Percentiles rank a stretch among this genome's conserved stretches.
Conservation (phyloP, 805 yeast species). For the Teunomyces lycoperdinae region DNA sequence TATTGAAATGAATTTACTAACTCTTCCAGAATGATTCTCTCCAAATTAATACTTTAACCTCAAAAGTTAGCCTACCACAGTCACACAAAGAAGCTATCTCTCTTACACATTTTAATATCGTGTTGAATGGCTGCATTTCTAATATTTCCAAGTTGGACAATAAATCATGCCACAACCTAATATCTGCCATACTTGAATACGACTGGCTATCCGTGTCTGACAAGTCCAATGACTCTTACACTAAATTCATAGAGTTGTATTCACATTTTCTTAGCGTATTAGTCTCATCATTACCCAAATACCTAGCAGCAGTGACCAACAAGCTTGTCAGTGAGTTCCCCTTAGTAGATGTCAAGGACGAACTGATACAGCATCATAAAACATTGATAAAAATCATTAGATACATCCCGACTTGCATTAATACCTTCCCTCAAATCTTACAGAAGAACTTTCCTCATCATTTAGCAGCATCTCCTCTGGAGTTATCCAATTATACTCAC, state of each 20-base stretch:
- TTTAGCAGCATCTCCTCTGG: constrained; percentile 49
- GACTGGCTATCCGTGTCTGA: constrained; percentile 52
- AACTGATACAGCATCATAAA: constrained; percentile 47
- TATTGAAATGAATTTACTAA: constrained; percentile 6
- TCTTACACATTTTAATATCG: constrained; percentile 47
- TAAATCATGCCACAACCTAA: constrained; percentile 47
- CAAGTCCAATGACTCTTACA: constrained; percentile 12
- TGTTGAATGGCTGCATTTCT: constrained; percentile 57
- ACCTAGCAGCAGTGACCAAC: constrained; percentile 81
- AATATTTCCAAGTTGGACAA: constrained; percentile 70
- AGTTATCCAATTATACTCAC: constrained; percentile 58
- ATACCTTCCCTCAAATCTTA: constrained; percentile 57
- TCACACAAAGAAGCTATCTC: constrained; percentile 55
- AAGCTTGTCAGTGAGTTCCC: constrained; percentile 63
- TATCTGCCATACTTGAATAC: constrained; percentile 60
- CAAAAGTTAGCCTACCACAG: constrained; percentile 54
- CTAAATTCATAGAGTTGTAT: constrained; percentile 49
- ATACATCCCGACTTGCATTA: constrained; percentile 79
- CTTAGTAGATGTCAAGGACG: background rate
- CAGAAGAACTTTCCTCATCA: constrained; percentile 76
- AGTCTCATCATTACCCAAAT: constrained; percentile 83
- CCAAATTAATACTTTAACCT: constrained; percentile 57
- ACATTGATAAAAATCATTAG: constrained; percentile 61
- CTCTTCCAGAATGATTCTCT: constrained; percentile 39
- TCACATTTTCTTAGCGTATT: constrained; percentile 72